phyloP scores from a whole-genome alignment of 2,329 filamentous ascomycete species.

The Parastagonospora nodorum region DNA sequence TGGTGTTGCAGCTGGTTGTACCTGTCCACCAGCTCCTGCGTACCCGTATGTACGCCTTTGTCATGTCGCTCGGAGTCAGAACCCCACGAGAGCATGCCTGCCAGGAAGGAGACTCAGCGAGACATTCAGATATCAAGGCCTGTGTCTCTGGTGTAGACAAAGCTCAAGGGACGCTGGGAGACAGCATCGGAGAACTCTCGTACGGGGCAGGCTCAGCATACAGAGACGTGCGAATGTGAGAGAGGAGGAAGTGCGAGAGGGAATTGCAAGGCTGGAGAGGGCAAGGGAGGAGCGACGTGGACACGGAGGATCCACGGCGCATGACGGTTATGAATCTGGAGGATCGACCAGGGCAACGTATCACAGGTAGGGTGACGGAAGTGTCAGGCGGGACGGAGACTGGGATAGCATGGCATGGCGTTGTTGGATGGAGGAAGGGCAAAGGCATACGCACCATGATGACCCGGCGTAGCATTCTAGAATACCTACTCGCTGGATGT shows the following conservation, averaged over 20 bases:
- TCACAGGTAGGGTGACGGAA: not conserved
- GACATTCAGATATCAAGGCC: constrained; percentile 1
- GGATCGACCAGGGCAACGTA: not conserved
- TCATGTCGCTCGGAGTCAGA: not conserved
- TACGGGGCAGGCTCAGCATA: constrained; percentile 11
- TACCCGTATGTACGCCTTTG: constrained; percentile 27
- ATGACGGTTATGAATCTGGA: not conserved
- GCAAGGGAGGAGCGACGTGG: not conserved
- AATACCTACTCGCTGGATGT: not conserved
- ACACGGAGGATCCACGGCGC: not conserved
- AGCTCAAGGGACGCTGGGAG: constrained; percentile 11
- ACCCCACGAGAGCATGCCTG: constrained; percentile 18
- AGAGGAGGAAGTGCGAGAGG: not conserved
- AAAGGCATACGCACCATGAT: no score
- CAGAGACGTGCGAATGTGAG: not conserved
- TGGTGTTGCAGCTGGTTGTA: constrained; percentile 16
- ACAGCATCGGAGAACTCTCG: constrained; percentile 12
- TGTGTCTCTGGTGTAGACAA: constrained; percentile 30
- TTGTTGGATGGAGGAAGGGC: not conserved
- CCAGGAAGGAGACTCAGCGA: constrained; percentile 15
- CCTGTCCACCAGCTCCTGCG: constrained; percentile 28
- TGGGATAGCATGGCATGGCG: not conserved
- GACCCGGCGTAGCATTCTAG: no score
- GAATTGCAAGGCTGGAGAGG: not conserved
- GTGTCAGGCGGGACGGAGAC: not conserved